Percentiles rank a stretch among this genome's conserved stretches.
Evolutionary conservation across 768 basidiomycete species (phyloP).

Genomic region (Hericium coralloides): DNA sequence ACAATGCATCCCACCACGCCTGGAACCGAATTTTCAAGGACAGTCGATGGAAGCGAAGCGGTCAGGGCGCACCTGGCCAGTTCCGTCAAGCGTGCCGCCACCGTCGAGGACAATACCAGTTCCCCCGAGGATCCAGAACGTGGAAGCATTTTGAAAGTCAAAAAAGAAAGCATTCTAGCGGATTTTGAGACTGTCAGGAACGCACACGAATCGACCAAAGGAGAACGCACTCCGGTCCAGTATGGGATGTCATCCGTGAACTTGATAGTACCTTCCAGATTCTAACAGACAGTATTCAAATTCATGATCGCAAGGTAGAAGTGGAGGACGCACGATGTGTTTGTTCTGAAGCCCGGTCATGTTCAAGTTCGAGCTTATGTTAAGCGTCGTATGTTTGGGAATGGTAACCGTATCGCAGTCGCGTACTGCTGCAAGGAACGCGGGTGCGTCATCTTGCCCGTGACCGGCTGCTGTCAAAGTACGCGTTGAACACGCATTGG

Average conservation of each 20-base stretch:
- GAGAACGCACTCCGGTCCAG: slow-evolving; percentile 36
- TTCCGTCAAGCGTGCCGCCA: slow-evolving; percentile 57
- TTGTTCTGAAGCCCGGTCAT: slow-evolving; percentile 44
- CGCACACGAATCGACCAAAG: background rate
- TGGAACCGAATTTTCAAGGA: slow-evolving; percentile 11
- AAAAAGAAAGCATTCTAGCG: slow-evolving; percentile 42
- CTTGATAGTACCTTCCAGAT: slow-evolving; percentile 39
- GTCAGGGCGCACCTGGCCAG: slow-evolving; percentile 40
- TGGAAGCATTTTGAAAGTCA: slow-evolving; percentile 43
- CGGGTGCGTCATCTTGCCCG: slow-evolving; percentile 44
- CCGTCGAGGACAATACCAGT: slow-evolving; percentile 41
- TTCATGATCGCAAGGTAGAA: background rate
- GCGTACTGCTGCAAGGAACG: slow-evolving; percentile 37
- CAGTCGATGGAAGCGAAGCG: background rate
- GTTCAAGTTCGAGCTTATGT: slow-evolving; percentile 40
- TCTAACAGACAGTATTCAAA: slow-evolving; percentile 21
- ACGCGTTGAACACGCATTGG: background rate
- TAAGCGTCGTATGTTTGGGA: slow-evolving; percentile 38
- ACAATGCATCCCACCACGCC: slow-evolving; percentile 51
- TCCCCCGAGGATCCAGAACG: slow-evolving; percentile 49
- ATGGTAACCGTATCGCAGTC: slow-evolving; percentile 29
- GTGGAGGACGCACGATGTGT: slow-evolving; percentile 33
- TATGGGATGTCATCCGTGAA: slow-evolving; percentile 43
- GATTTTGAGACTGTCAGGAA: background rate
- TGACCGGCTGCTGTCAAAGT: slow-evolving; percentile 15